phyloP scores from a whole-genome alignment of 176 grass and related monocot genomes.

The Sorghum bicolor region DNA sequence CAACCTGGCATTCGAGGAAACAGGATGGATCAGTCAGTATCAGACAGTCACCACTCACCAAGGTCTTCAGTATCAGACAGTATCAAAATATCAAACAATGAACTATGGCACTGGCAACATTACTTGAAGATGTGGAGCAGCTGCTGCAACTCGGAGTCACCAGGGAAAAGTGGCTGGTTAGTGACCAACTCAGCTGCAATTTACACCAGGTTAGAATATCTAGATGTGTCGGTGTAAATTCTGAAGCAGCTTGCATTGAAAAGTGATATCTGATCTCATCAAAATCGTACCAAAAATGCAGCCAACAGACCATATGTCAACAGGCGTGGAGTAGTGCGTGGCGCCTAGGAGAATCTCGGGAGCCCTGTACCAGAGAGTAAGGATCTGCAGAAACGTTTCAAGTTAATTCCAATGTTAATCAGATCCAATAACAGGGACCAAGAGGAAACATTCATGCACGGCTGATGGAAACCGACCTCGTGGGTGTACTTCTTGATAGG shows the following conservation, averaged over 20 bases:
- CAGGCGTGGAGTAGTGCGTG: conserved; percentile 83
- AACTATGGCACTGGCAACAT: background rate
- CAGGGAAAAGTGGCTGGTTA: conserved; percentile 64
- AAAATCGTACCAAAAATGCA: conserved; percentile 78
- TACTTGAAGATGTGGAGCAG: conserved; percentile 97
- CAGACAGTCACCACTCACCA: background rate
- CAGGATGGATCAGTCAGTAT: background rate
- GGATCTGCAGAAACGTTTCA: conserved; percentile 51
- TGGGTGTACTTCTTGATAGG: conserved; percentile 99
- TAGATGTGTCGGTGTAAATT: background rate
- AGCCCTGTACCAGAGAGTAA: conserved; percentile 98
- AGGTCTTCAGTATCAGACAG: background rate
- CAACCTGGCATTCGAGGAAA: conserved; percentile 37
- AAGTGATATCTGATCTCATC: background rate
- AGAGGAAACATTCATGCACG: background rate
- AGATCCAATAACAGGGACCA: background rate
- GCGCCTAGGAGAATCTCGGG: conserved; percentile 90
- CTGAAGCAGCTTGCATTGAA: background rate
- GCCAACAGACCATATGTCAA: conserved; percentile 96
- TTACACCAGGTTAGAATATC: conserved; percentile 9
- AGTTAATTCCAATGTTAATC: background rate
- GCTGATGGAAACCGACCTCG: conserved; percentile 42
- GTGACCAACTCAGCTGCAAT: conserved; percentile 78
- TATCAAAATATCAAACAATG: background rate
- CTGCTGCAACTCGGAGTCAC: conserved; percentile 94